Evolutionary conservation across 306 rosid genomes (phyloP).

Genomic region (Dryas alaskensis): DNA sequence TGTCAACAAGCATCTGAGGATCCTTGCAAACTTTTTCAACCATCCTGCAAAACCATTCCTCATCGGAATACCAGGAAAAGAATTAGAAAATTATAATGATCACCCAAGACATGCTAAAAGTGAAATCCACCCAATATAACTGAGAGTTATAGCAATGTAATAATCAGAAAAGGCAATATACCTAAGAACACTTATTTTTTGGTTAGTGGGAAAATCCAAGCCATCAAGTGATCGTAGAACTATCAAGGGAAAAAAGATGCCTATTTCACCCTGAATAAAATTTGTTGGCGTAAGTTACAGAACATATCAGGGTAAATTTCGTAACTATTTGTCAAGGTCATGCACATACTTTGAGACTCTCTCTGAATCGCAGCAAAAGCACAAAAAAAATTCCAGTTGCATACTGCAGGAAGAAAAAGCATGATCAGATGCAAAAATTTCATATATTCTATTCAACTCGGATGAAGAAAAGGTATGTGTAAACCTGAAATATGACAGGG

Average conservation of each 20-base stretch:
- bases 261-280: conserved; percentile 92
- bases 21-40: conserved; percentile 92
- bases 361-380: conserved; percentile 93
- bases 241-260: conserved; percentile 94
- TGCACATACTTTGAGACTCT: conserved; percentile 87
- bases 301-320: conserved; percentile 18
- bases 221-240: conserved; percentile 90
- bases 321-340: conserved; percentile 30
- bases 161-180: conserved; percentile 44
- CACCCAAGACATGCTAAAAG: conserved; percentile 13
- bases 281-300: conserved; percentile 28
- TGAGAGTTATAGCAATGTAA: conserved; percentile 22
- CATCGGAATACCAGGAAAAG: conserved; percentile 29
- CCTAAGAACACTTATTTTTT: conserved; percentile 91
- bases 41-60: conserved; percentile 66
- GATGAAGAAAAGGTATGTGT: conserved; percentile 17
- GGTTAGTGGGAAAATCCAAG: conserved; percentile 70
- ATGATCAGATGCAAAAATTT: conserved; percentile 26
- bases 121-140: not conserved
- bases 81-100: conserved; percentile 5
- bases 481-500: conserved; percentile 95
- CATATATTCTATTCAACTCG: conserved; percentile 15
- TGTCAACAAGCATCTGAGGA: conserved; percentile 97
- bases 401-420: conserved; percentile 61
- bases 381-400: conserved; percentile 91